These are phyloP conservation scores for Geosmithia flava DNA, from an alignment of 2,329 filamentous ascomycete genomes.

Conservation along the genomic window DNA sequence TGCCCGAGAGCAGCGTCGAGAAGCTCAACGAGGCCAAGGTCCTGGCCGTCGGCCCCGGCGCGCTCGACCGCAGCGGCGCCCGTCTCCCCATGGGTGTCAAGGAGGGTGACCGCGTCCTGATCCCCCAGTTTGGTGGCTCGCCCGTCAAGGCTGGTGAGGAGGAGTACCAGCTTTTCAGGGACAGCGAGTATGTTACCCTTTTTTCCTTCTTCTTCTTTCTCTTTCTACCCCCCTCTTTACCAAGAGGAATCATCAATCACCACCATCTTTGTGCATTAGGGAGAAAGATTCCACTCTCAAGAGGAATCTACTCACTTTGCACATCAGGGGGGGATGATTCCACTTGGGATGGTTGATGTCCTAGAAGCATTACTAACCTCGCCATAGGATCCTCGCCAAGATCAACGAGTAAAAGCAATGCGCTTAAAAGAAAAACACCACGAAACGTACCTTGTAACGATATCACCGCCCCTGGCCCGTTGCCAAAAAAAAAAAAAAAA, in stretches of 20 bases:
- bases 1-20: constrained; percentile 93
- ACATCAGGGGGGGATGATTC: no score
- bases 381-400: constrained; percentile 80
- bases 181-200: constrained; percentile 69
- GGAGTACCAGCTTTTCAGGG: constrained; percentile 90
- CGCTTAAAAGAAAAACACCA: neutral
- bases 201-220: neutral
- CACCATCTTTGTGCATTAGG: no score
- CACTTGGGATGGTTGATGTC: no score
- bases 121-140: constrained; percentile 92
- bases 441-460: constrained; percentile 1
- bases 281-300: no score
- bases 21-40: constrained; percentile 98
- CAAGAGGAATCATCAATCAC: no score
- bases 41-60: constrained; percentile 85
- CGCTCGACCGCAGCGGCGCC: constrained; percentile 78
- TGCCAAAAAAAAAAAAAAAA: neutral
- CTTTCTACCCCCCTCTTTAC: neutral
- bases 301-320: no score
- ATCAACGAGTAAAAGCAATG: constrained; percentile 67
- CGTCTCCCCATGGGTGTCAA: constrained; percentile 72
- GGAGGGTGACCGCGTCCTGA: constrained; percentile 84
- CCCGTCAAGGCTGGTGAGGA: constrained; percentile 96
- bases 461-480: constrained; percentile 8
- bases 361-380: neutral